phyloP scores from a whole-genome alignment of 1,284 basidiomycete genomes.

The Schizophyllum amplum region DNA sequence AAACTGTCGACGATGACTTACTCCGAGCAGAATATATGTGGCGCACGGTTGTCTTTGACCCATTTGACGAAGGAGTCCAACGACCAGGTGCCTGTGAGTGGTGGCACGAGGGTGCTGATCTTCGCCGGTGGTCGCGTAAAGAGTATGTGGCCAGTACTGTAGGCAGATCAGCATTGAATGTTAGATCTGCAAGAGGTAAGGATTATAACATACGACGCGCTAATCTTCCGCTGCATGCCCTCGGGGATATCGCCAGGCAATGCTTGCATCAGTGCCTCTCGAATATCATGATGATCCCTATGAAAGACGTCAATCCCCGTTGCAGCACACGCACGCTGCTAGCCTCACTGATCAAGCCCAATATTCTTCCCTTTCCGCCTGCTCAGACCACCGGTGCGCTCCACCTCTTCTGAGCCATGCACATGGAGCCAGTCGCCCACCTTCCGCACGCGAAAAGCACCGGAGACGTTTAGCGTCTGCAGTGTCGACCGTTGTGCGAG shows the following conservation, averaged over 20 bases:
- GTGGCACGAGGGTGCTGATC: conserved; percentile 36
- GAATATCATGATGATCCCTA: conserved; percentile 15
- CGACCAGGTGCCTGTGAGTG: conserved; percentile 37
- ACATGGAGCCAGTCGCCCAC: conserved; percentile 50
- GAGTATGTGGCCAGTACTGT: conserved; percentile 52
- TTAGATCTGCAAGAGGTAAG: background rate
- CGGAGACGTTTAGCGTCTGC: conserved; percentile 35
- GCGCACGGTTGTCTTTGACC: conserved; percentile 28
- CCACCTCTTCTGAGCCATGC: conserved; percentile 24
- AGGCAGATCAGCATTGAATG: conserved; percentile 12
- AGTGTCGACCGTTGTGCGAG: conserved; percentile 38
- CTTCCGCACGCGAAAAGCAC: conserved; percentile 49
- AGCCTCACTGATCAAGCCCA: conserved; percentile 26
- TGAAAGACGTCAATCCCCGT: conserved; percentile 6
- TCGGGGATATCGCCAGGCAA: conserved; percentile 3
- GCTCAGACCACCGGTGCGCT: conserved; percentile 29
- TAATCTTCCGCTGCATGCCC: conserved; percentile 19
- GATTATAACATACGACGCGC: conserved; percentile 37
- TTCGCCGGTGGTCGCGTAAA: conserved; percentile 29
- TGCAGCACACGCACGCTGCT: background rate
- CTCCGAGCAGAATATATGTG: conserved; percentile 48
- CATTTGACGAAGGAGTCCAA: conserved; percentile 40
- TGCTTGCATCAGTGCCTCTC: conserved; percentile 7
- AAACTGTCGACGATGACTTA: no score
- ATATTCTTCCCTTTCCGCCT: conserved; percentile 24